A percentile compares a stretch with the other conserved stretches of the same genome.
Evolutionary conservation across 208 protist genomes (phyloP).

Genomic region (Vickermania spadyakhi): DNA sequence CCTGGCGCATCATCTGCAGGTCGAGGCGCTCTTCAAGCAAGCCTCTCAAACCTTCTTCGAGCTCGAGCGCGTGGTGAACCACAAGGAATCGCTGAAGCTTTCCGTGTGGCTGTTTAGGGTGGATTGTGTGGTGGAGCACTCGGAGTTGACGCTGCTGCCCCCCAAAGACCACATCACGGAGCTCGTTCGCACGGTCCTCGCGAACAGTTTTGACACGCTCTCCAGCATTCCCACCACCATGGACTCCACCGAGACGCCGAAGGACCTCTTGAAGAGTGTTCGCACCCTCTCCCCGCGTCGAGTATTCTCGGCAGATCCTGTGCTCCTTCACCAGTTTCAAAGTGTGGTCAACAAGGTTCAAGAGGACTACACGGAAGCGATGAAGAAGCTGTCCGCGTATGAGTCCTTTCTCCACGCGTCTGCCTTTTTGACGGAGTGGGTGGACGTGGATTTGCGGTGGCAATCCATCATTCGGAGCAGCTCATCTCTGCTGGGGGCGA

Average conservation of each 20-base stretch:
- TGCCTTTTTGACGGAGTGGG: constrained; percentile 30
- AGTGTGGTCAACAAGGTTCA: constrained; percentile 12
- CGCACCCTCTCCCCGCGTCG: constrained; percentile 5
- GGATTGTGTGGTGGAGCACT: constrained; percentile 37
- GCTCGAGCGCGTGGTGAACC: constrained; percentile 28
- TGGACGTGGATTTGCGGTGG: constrained; percentile 16
- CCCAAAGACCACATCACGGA: constrained; percentile 24
- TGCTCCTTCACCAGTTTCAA: constrained; percentile 18
- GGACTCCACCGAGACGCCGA: constrained; percentile 11
- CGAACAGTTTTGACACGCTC: constrained; percentile 21
- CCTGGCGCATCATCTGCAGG: constrained; percentile 65
- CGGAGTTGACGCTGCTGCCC: constrained; percentile 33
- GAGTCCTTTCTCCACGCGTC: constrained; percentile 16
- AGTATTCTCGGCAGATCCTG: constrained; percentile 9
- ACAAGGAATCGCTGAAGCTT: constrained; percentile 19
- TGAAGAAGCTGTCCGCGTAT: constrained; percentile 19
- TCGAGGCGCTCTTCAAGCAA: constrained; percentile 64
- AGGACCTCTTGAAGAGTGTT: background rate
- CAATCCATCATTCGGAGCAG: constrained; percentile 6
- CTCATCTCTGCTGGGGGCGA: constrained; percentile 9
- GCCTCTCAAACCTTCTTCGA: constrained; percentile 45
- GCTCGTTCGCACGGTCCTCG: constrained; percentile 22
- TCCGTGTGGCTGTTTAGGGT: constrained; percentile 67
- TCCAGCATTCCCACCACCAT: constrained; percentile 16
- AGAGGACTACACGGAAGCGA: constrained; percentile 25